Base-by-base conservation (phyloP, 495 filamentous ascomycete species). In the Aspergillus sparsus region DNA sequence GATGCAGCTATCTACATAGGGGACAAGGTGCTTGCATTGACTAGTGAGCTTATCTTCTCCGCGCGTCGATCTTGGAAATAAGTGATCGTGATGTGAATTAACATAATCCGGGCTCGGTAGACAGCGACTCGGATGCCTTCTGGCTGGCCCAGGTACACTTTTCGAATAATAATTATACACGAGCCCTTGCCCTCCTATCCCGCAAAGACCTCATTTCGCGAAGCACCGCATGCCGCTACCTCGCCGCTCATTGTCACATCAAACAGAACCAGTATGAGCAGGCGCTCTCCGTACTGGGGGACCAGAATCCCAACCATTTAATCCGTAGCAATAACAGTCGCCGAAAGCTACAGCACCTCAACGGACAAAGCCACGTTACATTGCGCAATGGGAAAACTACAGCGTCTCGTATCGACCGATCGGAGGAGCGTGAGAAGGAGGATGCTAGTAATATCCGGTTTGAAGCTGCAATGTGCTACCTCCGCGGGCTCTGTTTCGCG, bases 121-220 rank as follows among this genome's bases (percentile, higher is more conserved):
- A 91, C 69, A 87, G 91, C 69, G 89, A 92, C 64, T 84, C 89
- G 37, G 93, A 98, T 74, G 93, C 92, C 52, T 95, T 96, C 70
- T 95, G 89, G 86, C 85, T 98, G 47, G 93, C 93, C 9, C 91
- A 96, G 71, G 87, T 96, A 46, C 93, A 99, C 73, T 98, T 97
- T 74, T 86, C 85, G 10, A 93, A 91, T 41, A 91, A 92, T 49
- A 96, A 97, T 76, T 96, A 94, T 72, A 92, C 89, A 1, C 88
- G 93, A 61, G 92, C 95, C 3, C 85, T 93, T 60, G 84, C 87
- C 54, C 87, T 97, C 55, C 83, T 99, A 42, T 83, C 85, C n/a
- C 88, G 89, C 60, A 87, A 92, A 72, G 88, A 93, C 70, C 85
- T 97, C 27, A 83, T 96, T 62, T 71, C 81, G n/a, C 82, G 86